Conservation (phyloP, 768 basidiomycete genomes). For the Pulveroboletus ravenelii region DNA sequence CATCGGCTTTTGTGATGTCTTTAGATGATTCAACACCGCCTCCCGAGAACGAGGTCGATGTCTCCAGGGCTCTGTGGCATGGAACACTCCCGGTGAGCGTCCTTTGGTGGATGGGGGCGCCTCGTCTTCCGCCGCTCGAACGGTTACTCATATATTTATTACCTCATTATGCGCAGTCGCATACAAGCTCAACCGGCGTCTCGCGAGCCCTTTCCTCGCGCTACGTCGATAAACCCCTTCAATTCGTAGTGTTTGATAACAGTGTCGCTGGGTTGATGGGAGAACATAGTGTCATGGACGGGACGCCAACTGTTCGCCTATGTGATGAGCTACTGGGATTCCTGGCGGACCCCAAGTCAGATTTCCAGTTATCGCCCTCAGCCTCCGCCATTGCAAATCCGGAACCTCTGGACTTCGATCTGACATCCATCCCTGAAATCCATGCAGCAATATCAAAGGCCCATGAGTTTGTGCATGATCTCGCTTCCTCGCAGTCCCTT, state of each 20-base stretch:
- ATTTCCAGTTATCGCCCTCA: slow-evolving; percentile 43
- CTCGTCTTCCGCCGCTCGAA: not conserved
- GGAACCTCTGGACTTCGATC: slow-evolving; percentile 57
- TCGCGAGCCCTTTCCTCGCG: slow-evolving; percentile 60
- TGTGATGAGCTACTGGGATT: slow-evolving; percentile 65
- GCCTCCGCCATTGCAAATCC: slow-evolving; percentile 30
- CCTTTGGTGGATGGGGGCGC: slow-evolving; percentile 23
- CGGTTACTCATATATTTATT: not conserved
- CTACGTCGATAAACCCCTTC: slow-evolving; percentile 87
- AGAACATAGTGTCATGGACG: slow-evolving; percentile 91
- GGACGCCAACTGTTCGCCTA: slow-evolving; percentile 73
- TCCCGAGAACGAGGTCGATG: slow-evolving; percentile 48
- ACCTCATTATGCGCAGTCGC: slow-evolving; percentile 4
- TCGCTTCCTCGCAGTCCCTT: slow-evolving; percentile 61
- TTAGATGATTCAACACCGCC: slow-evolving; percentile 55
- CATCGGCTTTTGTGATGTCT: slow-evolving; percentile 79
- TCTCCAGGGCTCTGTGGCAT: slow-evolving; percentile 78
- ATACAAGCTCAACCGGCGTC: slow-evolving; percentile 22
- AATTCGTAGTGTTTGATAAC: slow-evolving; percentile 85
- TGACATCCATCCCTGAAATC: slow-evolving; percentile 37
- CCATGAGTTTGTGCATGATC: slow-evolving; percentile 47
- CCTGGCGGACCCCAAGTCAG: slow-evolving; percentile 57
- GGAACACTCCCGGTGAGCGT: slow-evolving; percentile 52
- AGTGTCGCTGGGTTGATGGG: slow-evolving; percentile 83
- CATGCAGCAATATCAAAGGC: slow-evolving; percentile 51